Base-by-base conservation (phyloP, 345 rosid genomes). In the Pugionium dolabratum region DNA sequence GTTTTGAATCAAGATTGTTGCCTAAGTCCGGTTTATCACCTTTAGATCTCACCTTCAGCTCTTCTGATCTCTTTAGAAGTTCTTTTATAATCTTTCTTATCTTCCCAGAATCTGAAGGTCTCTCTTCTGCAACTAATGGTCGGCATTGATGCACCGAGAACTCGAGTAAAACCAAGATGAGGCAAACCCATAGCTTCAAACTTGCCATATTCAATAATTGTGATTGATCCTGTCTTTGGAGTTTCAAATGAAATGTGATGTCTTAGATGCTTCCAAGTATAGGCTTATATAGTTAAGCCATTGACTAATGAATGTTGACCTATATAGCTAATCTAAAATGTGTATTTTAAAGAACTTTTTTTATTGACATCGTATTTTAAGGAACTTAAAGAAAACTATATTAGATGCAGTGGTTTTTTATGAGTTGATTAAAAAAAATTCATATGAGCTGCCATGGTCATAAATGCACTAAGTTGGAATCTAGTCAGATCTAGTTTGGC, bases 251-350 rank as follows among this genome's bases (percentile, higher is more conserved):
- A 51, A 45, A 51, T 59, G 69, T 73, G 73, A 53, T 66, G 53
- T 37, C 63, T 54, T 46, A 60, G 34, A 60, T 60, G 64, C 64
- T 36, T 39, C 4, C 45, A 18, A 18, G 30, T 46, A 66, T 5
- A 36, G 45, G 68, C 67, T 66, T 73, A 73, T 66, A 73, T 73
- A 73, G 77, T 54, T 73, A 54, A 54, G 64, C 47, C 2, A 60
- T 37, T 31, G 27, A 62, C 48, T 73, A 67, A 61, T 40, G 73
- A 46, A 27, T 53, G 57, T 46, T 54, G 77, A 61, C 69, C 40
- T 67, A 64, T 67, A 52, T 67, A 46, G 11, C 56, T 73, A 45
- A 52, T 39, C 62, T 59, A 10, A 28, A 30, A 34, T 34, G 36
- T 46, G 51, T 35, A 18, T 18, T 58, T 50, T 54, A 37, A 39